A percentile compares a stretch with the other conserved stretches of the same genome.
Conservation (phyloP, 2,329 filamentous ascomycete species). For the Colletotrichum sp. region DNA sequence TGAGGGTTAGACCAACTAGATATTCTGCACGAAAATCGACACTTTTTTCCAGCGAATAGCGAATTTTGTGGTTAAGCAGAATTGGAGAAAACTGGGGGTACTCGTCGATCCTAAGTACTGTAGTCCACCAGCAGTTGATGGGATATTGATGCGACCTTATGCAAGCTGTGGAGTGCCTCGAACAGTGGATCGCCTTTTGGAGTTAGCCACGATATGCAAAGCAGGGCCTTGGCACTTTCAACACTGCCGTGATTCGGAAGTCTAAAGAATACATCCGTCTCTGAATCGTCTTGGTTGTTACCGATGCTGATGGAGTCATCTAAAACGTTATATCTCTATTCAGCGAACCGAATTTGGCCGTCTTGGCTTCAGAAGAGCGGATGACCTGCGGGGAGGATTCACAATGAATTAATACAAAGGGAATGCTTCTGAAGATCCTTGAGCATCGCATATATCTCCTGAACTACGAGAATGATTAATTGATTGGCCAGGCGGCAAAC, state of each 20-base stretch:
- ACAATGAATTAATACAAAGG: neutral
- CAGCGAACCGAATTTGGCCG: neutral
- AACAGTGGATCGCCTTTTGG: neutral
- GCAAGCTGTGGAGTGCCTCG: neutral
- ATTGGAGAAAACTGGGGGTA: too few species aligned
- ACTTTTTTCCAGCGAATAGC: too few species aligned
- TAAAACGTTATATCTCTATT: accelerated
- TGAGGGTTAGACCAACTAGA: too few species aligned
- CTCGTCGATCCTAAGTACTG: too few species aligned
- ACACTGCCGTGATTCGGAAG: neutral
- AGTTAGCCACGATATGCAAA: neutral
- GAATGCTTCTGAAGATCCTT: neutral
- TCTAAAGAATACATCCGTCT: neutral
- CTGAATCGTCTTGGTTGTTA: neutral
- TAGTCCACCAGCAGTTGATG: too few species aligned
- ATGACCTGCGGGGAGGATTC: accelerated
- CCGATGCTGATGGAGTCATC: neutral
- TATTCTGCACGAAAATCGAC: too few species aligned
- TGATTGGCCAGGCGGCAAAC: too few species aligned
- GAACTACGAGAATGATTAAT: neutral
- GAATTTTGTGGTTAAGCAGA: too few species aligned
- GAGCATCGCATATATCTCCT: neutral
- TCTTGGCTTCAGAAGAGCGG: neutral
- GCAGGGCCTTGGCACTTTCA: neutral
- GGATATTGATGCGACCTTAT: neutral